These are phyloP conservation scores for Penicillium manginii DNA, from an alignment of 495 filamentous ascomycete genomes.

Conservation along the genomic window DNA sequence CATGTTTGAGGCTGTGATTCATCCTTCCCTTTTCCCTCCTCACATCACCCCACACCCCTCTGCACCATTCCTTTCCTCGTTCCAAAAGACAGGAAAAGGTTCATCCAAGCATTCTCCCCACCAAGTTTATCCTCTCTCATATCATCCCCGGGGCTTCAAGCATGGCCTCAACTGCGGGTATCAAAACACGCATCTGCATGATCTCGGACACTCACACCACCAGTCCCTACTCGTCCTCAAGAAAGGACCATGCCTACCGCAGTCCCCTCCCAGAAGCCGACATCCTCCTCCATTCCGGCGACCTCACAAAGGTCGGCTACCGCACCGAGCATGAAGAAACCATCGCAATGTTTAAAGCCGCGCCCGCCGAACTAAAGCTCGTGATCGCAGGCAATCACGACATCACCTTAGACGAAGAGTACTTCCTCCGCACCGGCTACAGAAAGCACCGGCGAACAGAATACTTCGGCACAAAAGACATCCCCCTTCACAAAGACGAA, in stretches of 20 bases:
- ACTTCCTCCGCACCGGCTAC: slow-evolving; percentile 43
- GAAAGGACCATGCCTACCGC: slow-evolving; percentile 42
- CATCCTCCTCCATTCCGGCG: slow-evolving; percentile 74
- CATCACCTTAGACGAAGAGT: slow-evolving; percentile 65
- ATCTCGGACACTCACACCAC: slow-evolving; percentile 66
- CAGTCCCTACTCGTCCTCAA: slow-evolving; percentile 31
- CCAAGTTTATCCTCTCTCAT: slow-evolving; percentile 1
- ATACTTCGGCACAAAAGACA: slow-evolving; percentile 15
- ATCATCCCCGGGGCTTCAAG: slow-evolving; percentile 3
- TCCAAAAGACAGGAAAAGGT: too few species aligned
- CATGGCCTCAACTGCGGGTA: slow-evolving; percentile 21
- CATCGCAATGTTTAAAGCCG: slow-evolving; percentile 56
- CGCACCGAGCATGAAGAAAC: slow-evolving; percentile 54
- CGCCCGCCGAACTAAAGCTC: slow-evolving; percentile 71
- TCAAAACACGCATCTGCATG: slow-evolving; percentile 58
- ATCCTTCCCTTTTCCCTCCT: too few species aligned
- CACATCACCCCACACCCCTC: too few species aligned
- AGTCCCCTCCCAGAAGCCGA: slow-evolving; percentile 58
- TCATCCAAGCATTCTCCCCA: too few species aligned
- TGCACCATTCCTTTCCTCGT: too few species aligned
- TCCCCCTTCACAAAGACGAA: slow-evolving; percentile 19
- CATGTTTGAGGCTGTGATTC: too few species aligned
- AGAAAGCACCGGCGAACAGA: slow-evolving; percentile 35
- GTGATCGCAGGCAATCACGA: slow-evolving; percentile 86
- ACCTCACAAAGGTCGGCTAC: slow-evolving; percentile 68